Base-by-base conservation (phyloP, 2,329 filamentous ascomycete genomes). In the Elsinoe batatas region DNA sequence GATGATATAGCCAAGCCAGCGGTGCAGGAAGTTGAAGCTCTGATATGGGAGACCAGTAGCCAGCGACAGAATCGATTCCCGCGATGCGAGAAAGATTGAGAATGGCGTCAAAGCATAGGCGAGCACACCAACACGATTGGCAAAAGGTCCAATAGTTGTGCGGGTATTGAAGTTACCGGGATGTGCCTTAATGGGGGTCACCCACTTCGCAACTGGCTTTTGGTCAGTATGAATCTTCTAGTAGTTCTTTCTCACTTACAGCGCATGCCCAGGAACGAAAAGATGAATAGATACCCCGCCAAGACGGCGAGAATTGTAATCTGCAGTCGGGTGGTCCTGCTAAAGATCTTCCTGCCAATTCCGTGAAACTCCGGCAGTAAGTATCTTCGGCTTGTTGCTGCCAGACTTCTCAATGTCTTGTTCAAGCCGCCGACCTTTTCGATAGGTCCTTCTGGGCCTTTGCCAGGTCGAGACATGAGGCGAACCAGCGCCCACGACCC, bases 51-150 rank as follows among this genome's bases (percentile, higher is more conserved):
- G 74, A 1, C 87, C 86, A 0, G 85, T 90, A 49, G 88, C 67
- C 12, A 86, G 66, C 0, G 82, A 85, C 3, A 90, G 76, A 1
- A 89, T 72, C 0, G 82, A 86, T 65, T 90, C 86, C 38, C 86
- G 77, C 57, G 75, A 83, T n/a, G 79, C 76, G 11, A 90, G 75
- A 47, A 87, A 69, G 30, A 90, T 71, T 0, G 83, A 83, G 0
- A 90, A 73, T 0, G 86, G 86, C 0, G 85, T 88, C 8, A 90
- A 75, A 0, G 85, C 87, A 62, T 86, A 90, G 1, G 87, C 85
- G 0, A 90, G 68, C 1, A 83, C 76, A 6, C 87, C 87, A 3
- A 89, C 66, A 13, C 87, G 79, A 65, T 90, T 82, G 0, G 81
- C 75, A 73, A 80, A 89, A 0, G 83, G 80, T 0, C 85, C 85